A percentile compares a stretch with the other conserved stretches of the same genome.
Conservation (phyloP, 2,329 filamentous ascomycete species). For the Calonectria multiphialidica region DNA sequence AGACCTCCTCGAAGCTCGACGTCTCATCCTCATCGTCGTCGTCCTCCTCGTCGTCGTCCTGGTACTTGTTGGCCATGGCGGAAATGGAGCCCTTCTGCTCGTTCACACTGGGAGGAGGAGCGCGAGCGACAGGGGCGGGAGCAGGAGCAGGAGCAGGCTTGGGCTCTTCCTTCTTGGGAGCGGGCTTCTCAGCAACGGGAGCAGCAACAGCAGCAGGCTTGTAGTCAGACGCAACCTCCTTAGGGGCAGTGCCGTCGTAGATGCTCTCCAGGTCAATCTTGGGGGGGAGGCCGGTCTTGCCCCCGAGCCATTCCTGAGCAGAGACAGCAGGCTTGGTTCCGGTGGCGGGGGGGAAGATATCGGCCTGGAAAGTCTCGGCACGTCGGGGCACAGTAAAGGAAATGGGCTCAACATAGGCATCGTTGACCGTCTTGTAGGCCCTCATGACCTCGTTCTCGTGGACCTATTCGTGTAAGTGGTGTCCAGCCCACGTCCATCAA, state of each 20-base stretch:
- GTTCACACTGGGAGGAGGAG: constrained; percentile 76
- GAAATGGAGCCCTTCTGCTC: constrained; percentile 92
- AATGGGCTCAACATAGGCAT: constrained; percentile 93
- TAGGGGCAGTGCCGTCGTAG: constrained; percentile 85
- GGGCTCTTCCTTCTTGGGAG: constrained; percentile 53
- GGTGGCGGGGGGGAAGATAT: constrained; percentile 91
- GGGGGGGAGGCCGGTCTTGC: constrained; percentile 85
- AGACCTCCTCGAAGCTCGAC: constrained; percentile 89
- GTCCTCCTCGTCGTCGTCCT: constrained; percentile 76
- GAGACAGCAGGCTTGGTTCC: constrained; percentile 86
- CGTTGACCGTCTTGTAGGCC: constrained; percentile 97
- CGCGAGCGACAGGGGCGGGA: constrained; percentile 56
- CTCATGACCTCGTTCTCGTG: constrained; percentile 98
- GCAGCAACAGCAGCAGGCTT: constrained; percentile 64
- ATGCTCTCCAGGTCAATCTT: constrained; percentile 96
- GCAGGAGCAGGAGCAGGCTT: constrained; percentile 67
- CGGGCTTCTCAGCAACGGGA: constrained; percentile 54
- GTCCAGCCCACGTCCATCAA: background rate
- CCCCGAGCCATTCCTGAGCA: constrained; percentile 85
- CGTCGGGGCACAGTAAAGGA: constrained; percentile 97
- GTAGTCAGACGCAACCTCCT: constrained; percentile 80
- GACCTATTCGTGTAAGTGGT: constrained; percentile 61
- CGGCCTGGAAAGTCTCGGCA: constrained; percentile 94
- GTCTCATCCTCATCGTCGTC: constrained; percentile 74
- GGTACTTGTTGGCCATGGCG: constrained; percentile 86